Base-by-base conservation (phyloP, 1,284 basidiomycete species). In the Ceratobasidium sp. region DNA sequence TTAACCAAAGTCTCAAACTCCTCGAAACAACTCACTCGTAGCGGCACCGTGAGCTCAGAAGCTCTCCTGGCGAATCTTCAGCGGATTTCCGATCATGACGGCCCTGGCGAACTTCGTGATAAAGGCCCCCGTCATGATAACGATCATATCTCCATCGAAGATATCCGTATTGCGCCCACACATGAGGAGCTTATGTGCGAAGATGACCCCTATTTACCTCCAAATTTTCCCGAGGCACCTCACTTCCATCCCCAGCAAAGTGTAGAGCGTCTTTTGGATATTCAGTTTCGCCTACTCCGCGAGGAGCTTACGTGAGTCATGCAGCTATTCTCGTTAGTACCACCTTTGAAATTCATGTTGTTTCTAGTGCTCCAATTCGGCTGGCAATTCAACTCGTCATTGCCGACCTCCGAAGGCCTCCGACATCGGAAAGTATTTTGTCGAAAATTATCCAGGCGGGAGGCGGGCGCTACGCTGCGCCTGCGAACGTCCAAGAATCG, bases 261-360 rank as follows among this genome's bases (percentile, higher is more conserved):
- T 33, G 91, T 93, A 88, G 87, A 91, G 72, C 85, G 89, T 15
- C 84, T 90, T 20, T 83, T 93, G 7, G 93, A 94, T 76, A 88
- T 91, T 1, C 91, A 94, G 80, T 94, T 93, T 82, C 89, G 93
- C 40, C 86, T 94, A 0, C 84, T 94, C 55, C 86, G 93, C 46
- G 92, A 93, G 79, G 93, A 94, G 80, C 83, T 93, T 13, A 90
- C 88, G 91, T 91, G 82, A 51, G 89, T 85, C 33, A 33, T 33
- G 33, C 2, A 33, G 33, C 33, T 4, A 33, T 33, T 33, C 33
- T 2, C 71, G n/a, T n/a, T n/a, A n/a, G n/a, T n/a, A n/a, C n/a
- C n/a, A n/a, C n/a, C n/a, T n/a, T n/a, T n/a, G n/a, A n/a, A n/a
- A n/a, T n/a, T n/a, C n/a, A n/a, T n/a, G n/a, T n/a, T n/a, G n/a